A percentile compares a stretch with the other conserved stretches of the same genome.
Evolutionary conservation across 179 eudicot genomes (phyloP).

Genomic region (Spinacia oleracea): DNA sequence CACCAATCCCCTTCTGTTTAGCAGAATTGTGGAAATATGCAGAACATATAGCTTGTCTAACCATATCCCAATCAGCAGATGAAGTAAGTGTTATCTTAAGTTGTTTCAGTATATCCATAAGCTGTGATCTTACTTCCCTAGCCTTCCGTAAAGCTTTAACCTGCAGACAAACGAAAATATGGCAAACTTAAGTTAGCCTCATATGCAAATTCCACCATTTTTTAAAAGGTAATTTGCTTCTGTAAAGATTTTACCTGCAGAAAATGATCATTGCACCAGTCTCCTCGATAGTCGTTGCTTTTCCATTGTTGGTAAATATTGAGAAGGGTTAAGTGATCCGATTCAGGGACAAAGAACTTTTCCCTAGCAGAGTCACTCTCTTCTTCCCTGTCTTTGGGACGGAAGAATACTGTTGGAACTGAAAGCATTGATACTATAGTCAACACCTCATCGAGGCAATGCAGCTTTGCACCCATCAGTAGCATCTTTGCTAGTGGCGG

Average conservation of each 20-base stretch:
- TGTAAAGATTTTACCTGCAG: slow-evolving; percentile 81
- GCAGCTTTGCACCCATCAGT: slow-evolving; percentile 66
- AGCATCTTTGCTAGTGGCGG: slow-evolving; percentile 94
- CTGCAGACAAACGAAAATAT: no score
- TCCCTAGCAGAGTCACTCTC: slow-evolving; percentile 96
- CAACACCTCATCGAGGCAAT: slow-evolving; percentile 70
- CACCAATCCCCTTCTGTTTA: slow-evolving; percentile 80
- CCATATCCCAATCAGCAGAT: slow-evolving; percentile 87
- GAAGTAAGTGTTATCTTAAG: slow-evolving; percentile 64
- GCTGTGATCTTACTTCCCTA: slow-evolving; percentile 89
- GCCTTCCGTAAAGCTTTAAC: slow-evolving; percentile 85
- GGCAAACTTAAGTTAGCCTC: no score
- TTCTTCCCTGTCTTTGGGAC: slow-evolving; percentile 91
- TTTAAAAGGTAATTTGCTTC: no score
- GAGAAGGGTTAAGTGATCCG: slow-evolving; percentile 83
- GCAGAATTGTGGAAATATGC: slow-evolving; percentile 93
- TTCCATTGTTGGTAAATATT: slow-evolving; percentile 96
- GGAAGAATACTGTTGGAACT: slow-evolving; percentile 84
- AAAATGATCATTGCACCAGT: slow-evolving; percentile 93
- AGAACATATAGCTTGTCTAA: slow-evolving; percentile 79
- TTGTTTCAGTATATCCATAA: slow-evolving; percentile 68
- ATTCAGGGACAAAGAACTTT: slow-evolving; percentile 86
- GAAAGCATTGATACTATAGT: slow-evolving; percentile 95
- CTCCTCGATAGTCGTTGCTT: slow-evolving; percentile 74
- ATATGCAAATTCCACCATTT: no score